phyloP scores from a whole-genome alignment of 257 asterid genomes.

The Rauvolfia tetraphylla region DNA sequence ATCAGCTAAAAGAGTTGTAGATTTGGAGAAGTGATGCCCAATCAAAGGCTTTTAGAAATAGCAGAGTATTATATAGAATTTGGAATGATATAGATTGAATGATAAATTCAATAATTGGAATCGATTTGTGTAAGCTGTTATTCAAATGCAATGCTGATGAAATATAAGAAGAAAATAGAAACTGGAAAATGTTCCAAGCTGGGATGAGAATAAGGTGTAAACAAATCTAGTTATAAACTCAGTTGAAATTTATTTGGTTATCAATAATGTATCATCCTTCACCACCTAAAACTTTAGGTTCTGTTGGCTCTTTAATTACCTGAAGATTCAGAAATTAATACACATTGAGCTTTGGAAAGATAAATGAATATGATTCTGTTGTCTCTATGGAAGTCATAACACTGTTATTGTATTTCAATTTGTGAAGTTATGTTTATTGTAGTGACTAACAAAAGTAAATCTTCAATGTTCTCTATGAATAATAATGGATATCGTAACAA shows the following conservation, averaged over 20 bases:
- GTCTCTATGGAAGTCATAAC: background rate
- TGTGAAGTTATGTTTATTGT: background rate
- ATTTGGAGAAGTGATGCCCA: background rate
- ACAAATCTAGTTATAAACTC: background rate
- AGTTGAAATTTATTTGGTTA: background rate
- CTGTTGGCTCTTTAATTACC: background rate
- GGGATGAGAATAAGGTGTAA: background rate
- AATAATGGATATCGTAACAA: background rate
- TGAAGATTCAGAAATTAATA: background rate
- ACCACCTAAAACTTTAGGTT: background rate
- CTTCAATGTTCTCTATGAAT: background rate
- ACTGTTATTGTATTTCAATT: background rate
- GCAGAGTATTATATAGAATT: background rate
- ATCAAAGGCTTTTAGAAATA: background rate
- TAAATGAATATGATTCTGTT: background rate
- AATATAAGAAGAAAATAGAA: background rate
- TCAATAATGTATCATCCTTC: background rate
- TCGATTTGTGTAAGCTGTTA: background rate
- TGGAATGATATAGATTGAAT: background rate
- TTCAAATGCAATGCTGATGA: background rate
- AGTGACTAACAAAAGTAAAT: background rate
- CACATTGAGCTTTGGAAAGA: background rate
- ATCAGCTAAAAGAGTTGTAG: background rate
- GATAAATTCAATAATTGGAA: background rate
- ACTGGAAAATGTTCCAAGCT: background rate